Base-by-base conservation (phyloP, 2,329 filamentous ascomycete genomes). In the Domatiomyces catenatus region DNA sequence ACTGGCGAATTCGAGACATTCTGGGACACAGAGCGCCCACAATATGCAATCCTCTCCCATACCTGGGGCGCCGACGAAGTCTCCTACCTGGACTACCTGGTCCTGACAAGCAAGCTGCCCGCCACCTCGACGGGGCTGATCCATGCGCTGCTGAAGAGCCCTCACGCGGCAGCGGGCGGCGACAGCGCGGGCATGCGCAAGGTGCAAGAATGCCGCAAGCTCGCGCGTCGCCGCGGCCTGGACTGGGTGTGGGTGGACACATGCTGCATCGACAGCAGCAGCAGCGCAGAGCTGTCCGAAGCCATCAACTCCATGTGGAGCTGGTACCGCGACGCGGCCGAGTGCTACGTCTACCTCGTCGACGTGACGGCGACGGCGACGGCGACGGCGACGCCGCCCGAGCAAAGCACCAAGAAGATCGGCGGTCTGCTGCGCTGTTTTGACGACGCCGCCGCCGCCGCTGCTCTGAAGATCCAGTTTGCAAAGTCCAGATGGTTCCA, bases 231-330 rank as follows among this genome's bases (percentile, higher is more conserved):
- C 17, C 10, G 26, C 2, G 45, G 22, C 20, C 32, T 49, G 18
- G 26, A 45, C 10, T 52, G 49, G 32, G 42, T 50, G 43, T 61
- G 59, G 58, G 51, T 60, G 7, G 59, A 61, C 47, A 59, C 58
- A 8, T 61, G 57, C 43, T 60, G 59, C 48, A 61, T 61, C 42
- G 53, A 61, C 52, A 59, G 59, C 48, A 46, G 32, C 19, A 61
- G 53, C 49, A 58, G 54, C 24, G 57, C 56, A 2, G 58, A 60
- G 48, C 48, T 61, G 22, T 54, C 52, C 7, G 56, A 60, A 55
- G 51, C 49, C 12, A 53, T 53, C 51, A 53, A 53, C 43, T 48
- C 44, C 5, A 22, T 49, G 36, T 54, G 49, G 42, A 42, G 48
- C 3, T 62, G 59, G 60, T 62, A 61, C 28, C 45, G 53, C 6